Percentiles rank a stretch among this genome's conserved stretches.
Conservation (phyloP, 177 flowering plant species). For the Vitis hybrid region DNA sequence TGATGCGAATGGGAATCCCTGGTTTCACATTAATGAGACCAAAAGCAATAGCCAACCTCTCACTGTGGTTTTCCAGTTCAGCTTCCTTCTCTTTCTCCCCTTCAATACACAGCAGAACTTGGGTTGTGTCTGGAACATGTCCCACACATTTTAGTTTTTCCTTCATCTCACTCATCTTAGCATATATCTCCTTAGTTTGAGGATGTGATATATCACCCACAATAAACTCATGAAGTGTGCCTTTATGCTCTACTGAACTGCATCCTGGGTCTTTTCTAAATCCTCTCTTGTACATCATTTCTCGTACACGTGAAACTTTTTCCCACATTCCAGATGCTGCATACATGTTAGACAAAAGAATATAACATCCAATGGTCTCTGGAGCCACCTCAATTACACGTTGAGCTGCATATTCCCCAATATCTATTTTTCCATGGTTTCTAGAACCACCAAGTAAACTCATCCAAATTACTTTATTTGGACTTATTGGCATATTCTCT, state of each 20-base stretch:
- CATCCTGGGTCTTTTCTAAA: conserved; percentile 18
- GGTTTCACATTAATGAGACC: conserved; percentile 21
- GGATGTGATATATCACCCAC: conserved; percentile 27
- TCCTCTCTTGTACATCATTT: conserved; percentile 21
- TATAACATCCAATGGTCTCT: conserved; percentile 19
- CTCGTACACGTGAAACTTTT: conserved; percentile 22
- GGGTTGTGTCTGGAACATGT: conserved; percentile 24
- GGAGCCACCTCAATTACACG: conserved; percentile 23
- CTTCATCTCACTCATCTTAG: conserved; percentile 22
- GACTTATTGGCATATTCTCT: conserved; percentile 21
- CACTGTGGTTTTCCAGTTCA: conserved; percentile 25
- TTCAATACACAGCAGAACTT: conserved; percentile 22
- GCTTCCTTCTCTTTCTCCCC: conserved; percentile 28
- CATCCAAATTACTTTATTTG: conserved; percentile 27
- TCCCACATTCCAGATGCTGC: conserved; percentile 24
- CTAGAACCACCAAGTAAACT: conserved; percentile 24
- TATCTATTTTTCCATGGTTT: conserved; percentile 7
- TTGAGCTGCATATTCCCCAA: conserved; percentile 27
- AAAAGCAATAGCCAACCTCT: conserved; percentile 28
- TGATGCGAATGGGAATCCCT: conserved; percentile 19
- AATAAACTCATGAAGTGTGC: conserved; percentile 17
- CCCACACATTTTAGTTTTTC: conserved; percentile 19
- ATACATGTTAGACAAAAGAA: conserved; percentile 25
- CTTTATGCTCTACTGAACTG: conserved; percentile 22
- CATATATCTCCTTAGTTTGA: conserved; percentile 16